These are phyloP conservation scores for Phytophthora quininea DNA, from an alignment of 352 stramenopile species.

Conservation along the genomic window DNA sequence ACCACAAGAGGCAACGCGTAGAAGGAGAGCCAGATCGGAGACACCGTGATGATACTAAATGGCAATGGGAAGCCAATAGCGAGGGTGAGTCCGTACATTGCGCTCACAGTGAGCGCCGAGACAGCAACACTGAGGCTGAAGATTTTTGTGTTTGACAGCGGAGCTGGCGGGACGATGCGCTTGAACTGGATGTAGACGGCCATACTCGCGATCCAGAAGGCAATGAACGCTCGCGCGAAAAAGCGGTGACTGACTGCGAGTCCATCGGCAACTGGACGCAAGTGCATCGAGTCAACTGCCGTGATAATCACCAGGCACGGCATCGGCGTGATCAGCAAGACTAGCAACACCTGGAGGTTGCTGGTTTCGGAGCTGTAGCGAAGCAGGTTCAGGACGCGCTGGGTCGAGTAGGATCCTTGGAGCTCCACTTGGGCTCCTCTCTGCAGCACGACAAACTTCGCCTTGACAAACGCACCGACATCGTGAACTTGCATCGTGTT, in stretches of 20 bases:
- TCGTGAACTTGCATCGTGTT: neutral
- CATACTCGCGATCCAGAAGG: neutral
- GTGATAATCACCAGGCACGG: slow-evolving; percentile 19
- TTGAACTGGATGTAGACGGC: neutral
- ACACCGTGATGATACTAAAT: slow-evolving; percentile 33
- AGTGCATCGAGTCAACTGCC: slow-evolving; percentile 16
- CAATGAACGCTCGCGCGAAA: neutral
- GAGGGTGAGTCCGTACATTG: slow-evolving; percentile 17
- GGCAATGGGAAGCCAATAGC: slow-evolving; percentile 39
- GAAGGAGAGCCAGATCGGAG: slow-evolving; percentile 11
- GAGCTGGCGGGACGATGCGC: neutral
- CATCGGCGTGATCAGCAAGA: slow-evolving; percentile 15
- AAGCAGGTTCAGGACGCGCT: slow-evolving; percentile 16
- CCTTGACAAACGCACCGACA: neutral
- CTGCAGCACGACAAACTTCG: slow-evolving; percentile 1
- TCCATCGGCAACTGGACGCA: slow-evolving; percentile 6
- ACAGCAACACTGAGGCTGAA: slow-evolving; percentile 1
- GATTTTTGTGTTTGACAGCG: slow-evolving; percentile 2
- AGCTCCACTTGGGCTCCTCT: neutral
- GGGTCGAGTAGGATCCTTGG: slow-evolving; percentile 13
- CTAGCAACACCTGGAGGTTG: slow-evolving; percentile 8
- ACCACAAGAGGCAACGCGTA: slow-evolving; percentile 3
- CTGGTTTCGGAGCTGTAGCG: slow-evolving; percentile 8
- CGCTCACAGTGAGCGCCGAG: neutral
- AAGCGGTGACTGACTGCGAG: slow-evolving; percentile 4